A percentile compares a stretch with the other conserved stretches of the same genome.
phyloP scores from a whole-genome alignment of 768 basidiomycete species.

The Cystoderma amianthinum region DNA sequence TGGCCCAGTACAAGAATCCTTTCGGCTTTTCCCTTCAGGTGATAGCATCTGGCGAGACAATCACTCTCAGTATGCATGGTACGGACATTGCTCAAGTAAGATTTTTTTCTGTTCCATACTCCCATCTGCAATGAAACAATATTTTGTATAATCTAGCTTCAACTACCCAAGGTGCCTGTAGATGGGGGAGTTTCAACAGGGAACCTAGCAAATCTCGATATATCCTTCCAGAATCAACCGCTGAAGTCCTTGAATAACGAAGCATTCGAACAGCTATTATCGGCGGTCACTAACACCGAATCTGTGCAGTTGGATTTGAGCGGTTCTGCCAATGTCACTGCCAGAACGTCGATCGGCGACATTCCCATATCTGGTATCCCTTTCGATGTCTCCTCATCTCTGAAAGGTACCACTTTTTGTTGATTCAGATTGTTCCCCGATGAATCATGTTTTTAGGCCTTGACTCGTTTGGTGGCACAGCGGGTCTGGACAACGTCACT shows the following conservation, averaged over 20 bases:
- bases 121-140: not conserved
- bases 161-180: slow-evolving; percentile 38
- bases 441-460: slow-evolving; percentile 36
- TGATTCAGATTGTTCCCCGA: not conserved
- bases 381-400: slow-evolving; percentile 49
- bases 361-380: slow-evolving; percentile 59
- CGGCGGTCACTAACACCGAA: slow-evolving; percentile 45
- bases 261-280: slow-evolving; percentile 52
- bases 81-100: slow-evolving; percentile 47
- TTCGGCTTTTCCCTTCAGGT: slow-evolving; percentile 74
- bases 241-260: slow-evolving; percentile 46
- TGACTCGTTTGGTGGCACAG: slow-evolving; percentile 47
- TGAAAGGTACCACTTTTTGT: slow-evolving; percentile 33
- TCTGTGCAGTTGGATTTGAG: slow-evolving; percentile 39
- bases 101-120: too few relatives aligned
- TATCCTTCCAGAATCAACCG: slow-evolving; percentile 51
- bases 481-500: slow-evolving; percentile 45
- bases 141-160: slow-evolving; percentile 26
- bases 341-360: slow-evolving; percentile 56
- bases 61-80: slow-evolving; percentile 42
- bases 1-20: slow-evolving; percentile 63
- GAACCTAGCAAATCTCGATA: slow-evolving; percentile 50
- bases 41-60: slow-evolving; percentile 43
- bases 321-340: slow-evolving; percentile 53
- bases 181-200: slow-evolving; percentile 66